Conservation (phyloP, 371 early-diverging fungal species). For the Scutellospora calospora region DNA sequence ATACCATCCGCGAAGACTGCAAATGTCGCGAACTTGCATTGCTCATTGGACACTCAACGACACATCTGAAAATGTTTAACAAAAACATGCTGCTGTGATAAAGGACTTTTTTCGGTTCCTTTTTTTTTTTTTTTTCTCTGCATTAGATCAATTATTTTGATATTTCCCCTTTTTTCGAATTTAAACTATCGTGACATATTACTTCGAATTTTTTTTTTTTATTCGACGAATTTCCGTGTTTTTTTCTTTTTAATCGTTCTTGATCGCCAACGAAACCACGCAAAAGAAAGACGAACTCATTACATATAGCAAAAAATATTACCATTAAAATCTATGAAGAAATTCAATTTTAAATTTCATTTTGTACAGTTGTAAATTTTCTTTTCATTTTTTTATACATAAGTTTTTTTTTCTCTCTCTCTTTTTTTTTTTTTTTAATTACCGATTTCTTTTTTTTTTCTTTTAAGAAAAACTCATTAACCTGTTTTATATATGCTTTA, state of each 20-base stretch:
- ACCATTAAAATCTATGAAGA: too few relatives aligned
- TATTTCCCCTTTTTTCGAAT: too few relatives aligned
- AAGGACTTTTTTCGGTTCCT: neutral
- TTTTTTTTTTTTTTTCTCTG: too few relatives aligned
- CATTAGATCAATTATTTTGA: too few relatives aligned
- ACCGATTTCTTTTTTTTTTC: neutral
- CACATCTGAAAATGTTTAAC: neutral
- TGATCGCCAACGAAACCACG: neutral
- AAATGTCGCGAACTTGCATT: neutral
- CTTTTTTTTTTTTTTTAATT: neutral
- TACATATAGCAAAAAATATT: neutral
- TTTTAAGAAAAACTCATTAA: neutral
- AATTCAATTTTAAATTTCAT: neutral
- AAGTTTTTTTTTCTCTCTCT: neutral
- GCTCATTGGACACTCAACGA: too few relatives aligned
- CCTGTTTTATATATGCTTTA: too few relatives aligned
- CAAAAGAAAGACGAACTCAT: neutral
- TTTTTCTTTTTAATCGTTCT: neutral
- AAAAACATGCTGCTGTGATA: neutral
- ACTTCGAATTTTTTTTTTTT: neutral
- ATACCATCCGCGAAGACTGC: neutral
- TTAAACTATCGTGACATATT: neutral
- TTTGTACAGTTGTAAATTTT: conserved; percentile 11
- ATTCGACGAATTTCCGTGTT: neutral
- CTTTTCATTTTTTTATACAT: neutral